A percentile compares a stretch with the other conserved stretches of the same genome.
phyloP scores from a whole-genome alignment of 441 rosid species.

The Theobroma grandiflorum region DNA sequence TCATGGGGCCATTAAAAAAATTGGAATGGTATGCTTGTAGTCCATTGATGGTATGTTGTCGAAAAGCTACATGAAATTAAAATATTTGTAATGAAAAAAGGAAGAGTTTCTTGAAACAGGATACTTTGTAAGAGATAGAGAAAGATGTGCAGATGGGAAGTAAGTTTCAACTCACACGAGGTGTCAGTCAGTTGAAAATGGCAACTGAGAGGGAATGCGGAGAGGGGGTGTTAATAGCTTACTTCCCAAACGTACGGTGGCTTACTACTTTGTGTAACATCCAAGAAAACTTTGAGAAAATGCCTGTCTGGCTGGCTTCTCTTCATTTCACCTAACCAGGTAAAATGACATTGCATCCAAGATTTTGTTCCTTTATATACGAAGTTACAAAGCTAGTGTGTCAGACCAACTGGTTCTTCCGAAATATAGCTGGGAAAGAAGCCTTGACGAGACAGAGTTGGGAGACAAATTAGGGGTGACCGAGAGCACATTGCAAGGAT shows the following conservation, averaged over 20 bases:
- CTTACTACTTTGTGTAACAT: constrained; percentile 52
- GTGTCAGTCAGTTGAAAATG: constrained; percentile 44
- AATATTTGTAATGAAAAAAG: constrained; percentile 1
- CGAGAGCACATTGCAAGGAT: background rate
- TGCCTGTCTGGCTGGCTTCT: constrained; percentile 13
- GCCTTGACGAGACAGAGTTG: background rate
- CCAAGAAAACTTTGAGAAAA: constrained; percentile 49
- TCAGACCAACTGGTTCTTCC: constrained; percentile 26
- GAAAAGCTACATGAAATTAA: background rate
- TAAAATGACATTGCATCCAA: constrained; percentile 63
- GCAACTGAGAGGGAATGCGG: background rate
- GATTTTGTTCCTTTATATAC: constrained; percentile 33
- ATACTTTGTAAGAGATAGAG: background rate
- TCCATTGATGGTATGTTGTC: no score
- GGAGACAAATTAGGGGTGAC: constrained; percentile 10
- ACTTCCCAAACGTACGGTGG: constrained; percentile 28
- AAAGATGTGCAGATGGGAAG: constrained; percentile 43
- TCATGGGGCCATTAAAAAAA: background rate
- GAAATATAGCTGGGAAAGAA: constrained; percentile 5
- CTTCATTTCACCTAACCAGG: constrained; percentile 53
- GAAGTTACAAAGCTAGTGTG: constrained; percentile 19
- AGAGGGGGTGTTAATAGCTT: constrained; percentile 2
- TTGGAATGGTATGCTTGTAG: background rate
- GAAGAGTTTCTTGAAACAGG: background rate
- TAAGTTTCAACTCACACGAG: constrained; percentile 41